phyloP scores from a whole-genome alignment of 306 rosid genomes.

The Senna tora region DNA sequence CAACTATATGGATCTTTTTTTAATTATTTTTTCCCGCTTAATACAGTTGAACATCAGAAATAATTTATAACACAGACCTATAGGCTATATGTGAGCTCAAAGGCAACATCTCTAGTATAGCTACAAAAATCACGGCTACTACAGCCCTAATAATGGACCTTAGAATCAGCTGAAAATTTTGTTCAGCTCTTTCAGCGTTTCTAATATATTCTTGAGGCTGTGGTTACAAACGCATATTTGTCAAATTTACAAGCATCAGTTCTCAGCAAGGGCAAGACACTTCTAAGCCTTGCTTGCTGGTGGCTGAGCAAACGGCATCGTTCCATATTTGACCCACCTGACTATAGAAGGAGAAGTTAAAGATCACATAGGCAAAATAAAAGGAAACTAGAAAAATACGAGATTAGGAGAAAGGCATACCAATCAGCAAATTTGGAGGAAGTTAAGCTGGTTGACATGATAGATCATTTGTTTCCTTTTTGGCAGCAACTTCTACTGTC shows the following conservation, averaged over 20 bases:
- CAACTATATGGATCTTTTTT: neutral
- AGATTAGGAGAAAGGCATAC: conserved; percentile 36
- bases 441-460: conserved; percentile 58
- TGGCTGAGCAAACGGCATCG: conserved; percentile 37
- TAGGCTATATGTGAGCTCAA: conserved; percentile 23
- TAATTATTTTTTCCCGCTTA: neutral
- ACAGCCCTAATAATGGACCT: conserved; percentile 28
- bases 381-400: neutral
- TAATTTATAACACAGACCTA: conserved; percentile 19
- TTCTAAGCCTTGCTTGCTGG: conserved; percentile 28
- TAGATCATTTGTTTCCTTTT: conserved; percentile 49
- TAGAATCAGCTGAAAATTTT: conserved; percentile 33
- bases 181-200: conserved; percentile 33
- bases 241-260: conserved; percentile 37
- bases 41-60: conserved; percentile 20
- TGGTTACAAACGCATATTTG: conserved; percentile 36
- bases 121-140: conserved; percentile 32
- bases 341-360: conserved; percentile 32
- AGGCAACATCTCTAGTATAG: conserved; percentile 16
- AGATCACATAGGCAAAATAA: conserved; percentile 13
- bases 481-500: conserved; percentile 47
- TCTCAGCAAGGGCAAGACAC: conserved; percentile 21
- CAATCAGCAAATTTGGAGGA: conserved; percentile 46
- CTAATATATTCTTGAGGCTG: conserved; percentile 23
- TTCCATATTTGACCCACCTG: conserved; percentile 38